Base-by-base conservation (phyloP, 169 alveolate genomes). In the Eimeria mitis region DNA sequence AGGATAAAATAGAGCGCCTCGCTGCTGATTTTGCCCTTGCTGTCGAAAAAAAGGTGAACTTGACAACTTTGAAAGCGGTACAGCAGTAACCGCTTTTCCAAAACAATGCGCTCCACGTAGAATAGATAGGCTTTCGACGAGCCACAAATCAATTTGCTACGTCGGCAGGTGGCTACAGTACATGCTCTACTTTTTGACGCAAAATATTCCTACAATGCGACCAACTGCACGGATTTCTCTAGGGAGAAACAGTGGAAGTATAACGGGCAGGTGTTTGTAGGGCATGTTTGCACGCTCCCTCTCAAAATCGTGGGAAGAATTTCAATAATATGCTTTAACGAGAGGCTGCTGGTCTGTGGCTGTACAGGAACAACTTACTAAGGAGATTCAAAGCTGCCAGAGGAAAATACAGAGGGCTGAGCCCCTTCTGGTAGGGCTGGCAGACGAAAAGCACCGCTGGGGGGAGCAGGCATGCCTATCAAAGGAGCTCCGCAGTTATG, bases 381-480 rank as follows among this genome's bases (percentile, higher is more conserved):
- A 59, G 68, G 96, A 70, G 61, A 76, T 87, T 56, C 65, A 71
- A 28, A 44, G 97, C 92, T 97, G 98, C 88, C 95, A 97, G 34
- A 97, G 95, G 61, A 97, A 97, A 94, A 95, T 96, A 40, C 95
- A 95, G 49, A 98, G 99, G 71, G 99, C 99, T 44, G 99, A 98
- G 96, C 98, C 98, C 87, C 98, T 99, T 79, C 99, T 99, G 91
- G 97, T 97, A 89, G 99, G 99, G 47, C 98, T 99, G 19, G 97
- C 98, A 54, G 99, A 99, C 90, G 99, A 99, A 97, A 98, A 98
- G 95, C 98, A 96, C 25, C 97, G 99, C 75, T 99, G 99, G 99
- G 98, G 98, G 19, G 98, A 98, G 83, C 99, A 99, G 95, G 99
- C 99, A 23, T 97, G 98, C 85, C 52, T 88, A n/a, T 83, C 96